These are phyloP conservation scores for Gamsiella multidivaricata DNA, from an alignment of 192 early-diverging fungal genomes.

Conservation along the genomic window DNA sequence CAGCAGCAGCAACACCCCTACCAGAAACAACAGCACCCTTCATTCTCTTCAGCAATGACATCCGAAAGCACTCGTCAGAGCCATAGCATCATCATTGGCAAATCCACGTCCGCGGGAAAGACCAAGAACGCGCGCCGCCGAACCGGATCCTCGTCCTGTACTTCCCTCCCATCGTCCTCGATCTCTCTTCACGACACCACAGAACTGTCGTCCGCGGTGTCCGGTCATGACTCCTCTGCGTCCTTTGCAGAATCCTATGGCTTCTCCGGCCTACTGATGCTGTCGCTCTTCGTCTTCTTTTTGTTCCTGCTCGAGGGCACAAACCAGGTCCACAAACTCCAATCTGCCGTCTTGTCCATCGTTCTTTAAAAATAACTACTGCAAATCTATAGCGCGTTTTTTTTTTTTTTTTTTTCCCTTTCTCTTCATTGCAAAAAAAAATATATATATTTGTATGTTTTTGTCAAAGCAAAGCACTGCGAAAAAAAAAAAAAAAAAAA, in stretches of 20 bases:
- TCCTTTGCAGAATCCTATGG: slow-evolving; percentile 29
- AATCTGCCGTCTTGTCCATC: slow-evolving; percentile 35
- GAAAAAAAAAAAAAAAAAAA: no score
- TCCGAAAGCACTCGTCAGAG: no score
- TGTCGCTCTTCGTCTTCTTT: slow-evolving; percentile 34
- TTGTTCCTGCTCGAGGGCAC: slow-evolving; percentile 30
- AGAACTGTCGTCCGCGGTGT: no score
- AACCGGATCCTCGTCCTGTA: neutral
- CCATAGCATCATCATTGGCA: neutral
- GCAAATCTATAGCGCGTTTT: neutral
- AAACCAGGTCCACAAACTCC: slow-evolving; percentile 22
- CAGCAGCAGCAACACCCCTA: slow-evolving; percentile 3
- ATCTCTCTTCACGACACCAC: neutral
- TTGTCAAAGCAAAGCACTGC: no score
- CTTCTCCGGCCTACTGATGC: slow-evolving; percentile 37
- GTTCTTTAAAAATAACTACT: slow-evolving; percentile 17
- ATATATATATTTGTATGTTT: neutral
- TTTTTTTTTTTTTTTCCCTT: neutral
- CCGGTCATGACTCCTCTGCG: neutral
- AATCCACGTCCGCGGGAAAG: neutral
- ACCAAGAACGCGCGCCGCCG: slow-evolving; percentile 11
- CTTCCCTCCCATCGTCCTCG: neutral
- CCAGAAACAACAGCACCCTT: slow-evolving; percentile 8
- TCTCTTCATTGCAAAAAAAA: neutral
- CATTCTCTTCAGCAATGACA: slow-evolving; percentile 1